phyloP scores from a whole-genome alignment of 495 filamentous ascomycete genomes.

The Hypoxylon intermedium region DNA sequence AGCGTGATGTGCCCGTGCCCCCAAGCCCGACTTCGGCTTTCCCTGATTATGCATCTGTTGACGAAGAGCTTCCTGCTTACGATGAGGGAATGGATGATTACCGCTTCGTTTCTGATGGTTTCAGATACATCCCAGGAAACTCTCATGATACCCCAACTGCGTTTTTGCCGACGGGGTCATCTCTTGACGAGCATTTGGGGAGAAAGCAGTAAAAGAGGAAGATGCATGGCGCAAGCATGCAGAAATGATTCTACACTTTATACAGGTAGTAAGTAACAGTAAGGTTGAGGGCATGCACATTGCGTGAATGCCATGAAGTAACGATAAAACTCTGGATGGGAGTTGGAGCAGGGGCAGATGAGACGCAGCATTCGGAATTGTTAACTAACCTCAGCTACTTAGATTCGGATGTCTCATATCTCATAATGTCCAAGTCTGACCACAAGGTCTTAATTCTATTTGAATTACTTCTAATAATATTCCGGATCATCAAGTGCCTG shows the following conservation, averaged over 20 bases:
- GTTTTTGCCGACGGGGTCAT: slow-evolving; percentile 28
- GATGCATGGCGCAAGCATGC: not conserved
- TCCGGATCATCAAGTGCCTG: too few species aligned
- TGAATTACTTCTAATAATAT: too few species aligned
- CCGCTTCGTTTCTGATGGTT: slow-evolving; percentile 45
- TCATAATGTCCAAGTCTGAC: too few species aligned
- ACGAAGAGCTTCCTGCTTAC: slow-evolving; percentile 48
- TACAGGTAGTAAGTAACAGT: slow-evolving; percentile 7
- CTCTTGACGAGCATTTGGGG: slow-evolving; percentile 40
- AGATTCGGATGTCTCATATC: too few species aligned
- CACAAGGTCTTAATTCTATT: too few species aligned
- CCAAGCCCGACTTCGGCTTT: slow-evolving; percentile 42
- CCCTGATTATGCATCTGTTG: slow-evolving; percentile 42
- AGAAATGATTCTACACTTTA: not conserved
- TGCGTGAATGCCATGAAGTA: too few species aligned
- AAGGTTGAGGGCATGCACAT: not conserved
- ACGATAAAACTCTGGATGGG: too few species aligned
- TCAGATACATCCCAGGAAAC: slow-evolving; percentile 44
- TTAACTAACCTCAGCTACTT: too few species aligned
- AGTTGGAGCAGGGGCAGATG: too few species aligned
- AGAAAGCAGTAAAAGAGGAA: slow-evolving; percentile 29
- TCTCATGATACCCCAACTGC: slow-evolving; percentile 30
- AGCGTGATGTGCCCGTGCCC: slow-evolving; percentile 19
- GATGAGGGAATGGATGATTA: slow-evolving; percentile 42
- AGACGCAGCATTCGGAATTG: too few species aligned